phyloP scores from a whole-genome alignment of 192 early-diverging fungal genomes.

The Coemansia umbellata region DNA sequence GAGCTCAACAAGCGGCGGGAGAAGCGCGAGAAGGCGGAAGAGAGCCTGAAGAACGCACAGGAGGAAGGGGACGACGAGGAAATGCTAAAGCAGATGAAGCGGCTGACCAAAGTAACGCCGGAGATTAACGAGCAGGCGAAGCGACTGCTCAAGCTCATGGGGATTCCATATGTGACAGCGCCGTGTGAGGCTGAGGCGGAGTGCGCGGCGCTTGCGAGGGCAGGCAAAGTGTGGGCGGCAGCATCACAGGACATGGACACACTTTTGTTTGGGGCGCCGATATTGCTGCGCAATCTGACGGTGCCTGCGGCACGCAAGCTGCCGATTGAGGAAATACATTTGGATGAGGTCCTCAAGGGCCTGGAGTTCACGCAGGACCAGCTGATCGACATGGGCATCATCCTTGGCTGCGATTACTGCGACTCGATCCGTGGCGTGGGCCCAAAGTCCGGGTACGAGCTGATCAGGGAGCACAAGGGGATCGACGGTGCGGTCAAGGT shows the following conservation, averaged over 20 bases:
- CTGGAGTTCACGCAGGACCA: slow-evolving; percentile 69
- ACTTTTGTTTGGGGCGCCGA: slow-evolving; percentile 85
- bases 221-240: slow-evolving; percentile 90
- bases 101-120: slow-evolving; percentile 87
- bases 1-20: slow-evolving; percentile 78
- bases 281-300: slow-evolving; percentile 89
- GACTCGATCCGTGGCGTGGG: slow-evolving; percentile 94
- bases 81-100: slow-evolving; percentile 79
- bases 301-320: slow-evolving; percentile 85
- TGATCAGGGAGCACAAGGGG: slow-evolving; percentile 79
- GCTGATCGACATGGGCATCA: slow-evolving; percentile 97
- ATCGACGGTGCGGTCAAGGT: slow-evolving; percentile 79
- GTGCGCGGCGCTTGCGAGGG: slow-evolving; percentile 86
- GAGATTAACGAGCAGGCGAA: slow-evolving; percentile 94
- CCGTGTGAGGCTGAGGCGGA: slow-evolving; percentile 98
- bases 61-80: slow-evolving; percentile 75
- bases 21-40: slow-evolving; percentile 66
- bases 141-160: slow-evolving; percentile 83
- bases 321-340: slow-evolving; percentile 85
- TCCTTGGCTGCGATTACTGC: slow-evolving; percentile 97
- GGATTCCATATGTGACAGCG: slow-evolving; percentile 89
- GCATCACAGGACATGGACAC: slow-evolving; percentile 99
- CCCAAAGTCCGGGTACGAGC: slow-evolving; percentile 71
- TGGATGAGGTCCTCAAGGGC: slow-evolving; percentile 78
- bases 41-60: slow-evolving; percentile 65